Evolutionary conservation across 176 grass and related monocot species (phyloP), one percentile per base, ranked within the genome.

Genomic region (Bromus sterilis): DNA sequence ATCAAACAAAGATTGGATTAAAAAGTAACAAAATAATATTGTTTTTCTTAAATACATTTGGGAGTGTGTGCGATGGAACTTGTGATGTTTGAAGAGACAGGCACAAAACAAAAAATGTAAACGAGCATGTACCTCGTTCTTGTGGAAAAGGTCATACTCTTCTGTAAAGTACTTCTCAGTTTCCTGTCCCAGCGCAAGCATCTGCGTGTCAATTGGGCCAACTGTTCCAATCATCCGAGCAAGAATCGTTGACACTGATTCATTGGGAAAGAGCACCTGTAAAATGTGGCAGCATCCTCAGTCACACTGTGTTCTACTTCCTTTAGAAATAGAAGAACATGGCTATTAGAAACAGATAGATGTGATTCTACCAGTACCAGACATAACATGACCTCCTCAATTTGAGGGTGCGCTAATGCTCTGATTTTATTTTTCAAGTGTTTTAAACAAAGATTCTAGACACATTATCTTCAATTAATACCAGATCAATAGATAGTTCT

Each of bases 181-280:
- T 69, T 98, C 91, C 39, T 93, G 86, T 70, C 96, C 93, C 40
- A 79, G 21, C 16, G 71, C 79, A 93, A 98, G 96, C 93, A 98
- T 95, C 78, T 98, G 89, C 73, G 60, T 89, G 79, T 98, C 91
- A 89, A 98, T 95, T 58, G 87, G 86, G 83, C 89, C 93, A 82
- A 98, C 81, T 83, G 83, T 98, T 64, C 96, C 96, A 7, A 98
- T 93, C 70, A 98, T 93, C n/a, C 91, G 88, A 68, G 93, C 96
- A 87, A 98, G 96, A 86, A 98, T 98, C 57, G 91, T 89, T 51
- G 83, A 65, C 48, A 95, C 85, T 31, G 96, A 91, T 75, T 91
- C 90, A 88, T 98, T 95, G 73, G 96, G 90, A 91, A 98, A 98
- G 42, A 98, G 83, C 66, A 98, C 93, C 96, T 98, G 84, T 86